Conservation (phyloP, 2,329 filamentous ascomycete species). For the Trichoderma koningiopsis region DNA sequence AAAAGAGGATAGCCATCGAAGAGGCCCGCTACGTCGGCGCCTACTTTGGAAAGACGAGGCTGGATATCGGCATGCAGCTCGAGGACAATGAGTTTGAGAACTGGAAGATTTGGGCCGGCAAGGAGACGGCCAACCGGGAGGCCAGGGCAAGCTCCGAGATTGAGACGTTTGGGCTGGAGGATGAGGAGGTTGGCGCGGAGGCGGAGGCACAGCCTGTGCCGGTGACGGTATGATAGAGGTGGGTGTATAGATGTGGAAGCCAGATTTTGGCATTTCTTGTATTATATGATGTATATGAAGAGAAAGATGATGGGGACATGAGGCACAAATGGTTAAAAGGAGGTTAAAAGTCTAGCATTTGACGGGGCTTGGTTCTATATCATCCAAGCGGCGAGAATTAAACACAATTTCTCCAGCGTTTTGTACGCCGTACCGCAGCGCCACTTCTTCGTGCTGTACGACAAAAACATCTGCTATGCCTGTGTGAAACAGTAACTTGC, state of each 20-base stretch:
- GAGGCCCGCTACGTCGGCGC: conserved; percentile 85
- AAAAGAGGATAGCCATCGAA: conserved; percentile 80
- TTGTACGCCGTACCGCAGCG: conserved; percentile 45
- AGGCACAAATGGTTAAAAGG: not conserved
- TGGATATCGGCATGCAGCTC: conserved; percentile 78
- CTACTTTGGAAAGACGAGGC: conserved; percentile 77
- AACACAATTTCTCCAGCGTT: conserved; percentile 47
- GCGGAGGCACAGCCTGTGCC: conserved; percentile 26
- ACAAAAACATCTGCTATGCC: conserved; percentile 74
- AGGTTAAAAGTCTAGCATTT: conserved; percentile 7
- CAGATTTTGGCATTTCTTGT: not conserved
- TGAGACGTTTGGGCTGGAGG: conserved; percentile 45
- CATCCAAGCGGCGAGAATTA: conserved; percentile 38
- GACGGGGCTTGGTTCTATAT: conserved; percentile 4
- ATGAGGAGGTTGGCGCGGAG: conserved; percentile 35
- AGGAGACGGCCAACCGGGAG: conserved; percentile 48
- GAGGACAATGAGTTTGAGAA: conserved; percentile 78
- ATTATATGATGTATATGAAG: conserved; percentile 28
- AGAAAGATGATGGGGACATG: not conserved
- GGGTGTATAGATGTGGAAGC: not conserved
- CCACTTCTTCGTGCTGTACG: conserved; percentile 76
- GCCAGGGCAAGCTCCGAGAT: conserved; percentile 46
- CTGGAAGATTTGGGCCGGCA: conserved; percentile 80
- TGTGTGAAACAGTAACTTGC: conserved; percentile 67
- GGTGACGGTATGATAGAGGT: not conserved